Conservation (phyloP, 208 protist genomes). For the Trypanosomatidae sp. region DNA sequence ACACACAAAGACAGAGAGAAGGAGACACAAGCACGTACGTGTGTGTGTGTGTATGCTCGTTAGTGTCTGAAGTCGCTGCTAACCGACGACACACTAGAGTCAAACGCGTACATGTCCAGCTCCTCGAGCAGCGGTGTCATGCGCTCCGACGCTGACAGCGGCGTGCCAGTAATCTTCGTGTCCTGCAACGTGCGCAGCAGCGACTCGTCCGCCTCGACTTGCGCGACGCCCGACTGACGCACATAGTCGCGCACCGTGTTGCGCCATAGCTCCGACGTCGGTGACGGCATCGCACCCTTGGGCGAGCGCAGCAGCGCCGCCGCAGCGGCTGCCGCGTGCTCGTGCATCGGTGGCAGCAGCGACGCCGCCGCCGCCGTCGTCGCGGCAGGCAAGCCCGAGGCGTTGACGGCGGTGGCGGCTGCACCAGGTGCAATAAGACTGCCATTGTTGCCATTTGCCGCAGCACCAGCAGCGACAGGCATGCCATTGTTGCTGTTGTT, state of each 20-base stretch:
- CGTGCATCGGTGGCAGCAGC: too few relatives aligned
- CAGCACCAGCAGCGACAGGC: too few relatives aligned
- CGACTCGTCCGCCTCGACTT: conserved; percentile 65
- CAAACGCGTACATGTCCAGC: conserved; percentile 49
- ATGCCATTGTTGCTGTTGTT: too few relatives aligned
- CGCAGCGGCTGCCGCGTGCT: too few relatives aligned
- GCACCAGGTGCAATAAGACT: too few relatives aligned
- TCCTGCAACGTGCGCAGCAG: conserved; percentile 66
- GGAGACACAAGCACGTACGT: not conserved
- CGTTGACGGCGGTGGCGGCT: too few relatives aligned
- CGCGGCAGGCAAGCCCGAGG: not conserved
- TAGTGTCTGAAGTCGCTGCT: conserved; percentile 25
- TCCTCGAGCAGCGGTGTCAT: conserved; percentile 75
- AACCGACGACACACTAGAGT: conserved; percentile 46
- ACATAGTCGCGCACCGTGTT: conserved; percentile 77
- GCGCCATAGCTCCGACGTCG: conserved; percentile 58
- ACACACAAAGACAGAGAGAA: not conserved
- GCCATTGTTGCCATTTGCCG: too few relatives aligned
- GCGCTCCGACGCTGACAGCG: conserved; percentile 36
- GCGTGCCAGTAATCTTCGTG: conserved; percentile 46
- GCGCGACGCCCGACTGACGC: conserved; percentile 56
- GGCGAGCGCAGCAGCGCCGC: too few relatives aligned
- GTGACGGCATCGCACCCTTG: too few relatives aligned
- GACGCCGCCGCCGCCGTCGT: too few relatives aligned
- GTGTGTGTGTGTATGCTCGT: conserved; percentile 1